A percentile compares a stretch with the other conserved stretches of the same genome.
Conservation (phyloP, 495 filamentous ascomycete genomes). For the Articulospora tetracladia region DNA sequence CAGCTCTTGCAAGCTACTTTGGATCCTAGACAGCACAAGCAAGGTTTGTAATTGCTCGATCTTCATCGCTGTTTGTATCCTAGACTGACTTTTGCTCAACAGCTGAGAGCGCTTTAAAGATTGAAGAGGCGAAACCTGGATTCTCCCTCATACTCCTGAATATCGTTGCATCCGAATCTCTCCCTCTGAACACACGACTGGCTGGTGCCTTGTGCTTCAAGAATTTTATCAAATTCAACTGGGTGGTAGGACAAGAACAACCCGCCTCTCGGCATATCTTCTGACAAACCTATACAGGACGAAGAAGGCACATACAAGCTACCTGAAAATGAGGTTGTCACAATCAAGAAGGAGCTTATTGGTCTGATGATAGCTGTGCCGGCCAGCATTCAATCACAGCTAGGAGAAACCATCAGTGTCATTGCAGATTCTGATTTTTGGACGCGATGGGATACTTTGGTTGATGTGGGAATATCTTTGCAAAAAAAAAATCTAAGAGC, state of each 20-base stretch:
- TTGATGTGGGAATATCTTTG: constrained; percentile 48
- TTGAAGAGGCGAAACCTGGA: constrained; percentile 71
- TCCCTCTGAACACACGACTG: constrained; percentile 72
- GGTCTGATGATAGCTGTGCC: constrained; percentile 94
- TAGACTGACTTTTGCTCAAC: constrained; percentile 14
- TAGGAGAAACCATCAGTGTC: constrained; percentile 93
- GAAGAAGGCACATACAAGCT: constrained; percentile 92
- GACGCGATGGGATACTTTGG: constrained; percentile 88
- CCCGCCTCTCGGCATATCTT: neutral
- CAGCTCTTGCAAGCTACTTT: constrained; percentile 82
- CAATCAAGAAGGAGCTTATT: constrained; percentile 92
- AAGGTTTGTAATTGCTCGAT: constrained; percentile 54
- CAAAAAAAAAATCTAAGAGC: neutral
- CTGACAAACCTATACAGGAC: constrained; percentile 46
- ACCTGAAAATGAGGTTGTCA: constrained; percentile 68
- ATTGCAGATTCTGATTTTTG: constrained; percentile 99
- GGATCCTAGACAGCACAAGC: constrained; percentile 77
- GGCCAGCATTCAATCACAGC: constrained; percentile 79
- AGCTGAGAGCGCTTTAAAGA: constrained; percentile 78
- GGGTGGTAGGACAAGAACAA: constrained; percentile 51
- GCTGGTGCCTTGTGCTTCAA: constrained; percentile 96
- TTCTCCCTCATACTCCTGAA: constrained; percentile 87
- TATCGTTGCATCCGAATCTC: constrained; percentile 71
- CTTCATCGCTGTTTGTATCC: constrained; percentile 1
- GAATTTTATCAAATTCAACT: constrained; percentile 92